Conservation (phyloP, 306 rosid species). For the Rosa chinensis region DNA sequence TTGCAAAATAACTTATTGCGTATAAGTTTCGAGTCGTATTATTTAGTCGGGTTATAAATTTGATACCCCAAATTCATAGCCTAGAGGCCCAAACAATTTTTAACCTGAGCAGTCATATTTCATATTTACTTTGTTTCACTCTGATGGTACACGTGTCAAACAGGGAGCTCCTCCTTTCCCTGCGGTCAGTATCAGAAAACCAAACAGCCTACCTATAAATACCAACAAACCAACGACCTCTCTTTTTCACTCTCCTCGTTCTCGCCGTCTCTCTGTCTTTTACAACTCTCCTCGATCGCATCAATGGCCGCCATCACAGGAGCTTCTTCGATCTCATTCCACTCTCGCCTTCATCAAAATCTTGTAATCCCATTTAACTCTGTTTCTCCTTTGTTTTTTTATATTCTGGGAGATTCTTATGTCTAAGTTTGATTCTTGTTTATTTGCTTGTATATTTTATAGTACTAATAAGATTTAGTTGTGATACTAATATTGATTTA, state of each 20-base stretch:
- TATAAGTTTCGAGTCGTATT: too few species aligned
- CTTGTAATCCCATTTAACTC: slow-evolving; percentile 26
- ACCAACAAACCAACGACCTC: slow-evolving; percentile 5
- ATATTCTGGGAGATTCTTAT: neutral
- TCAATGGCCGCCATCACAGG: slow-evolving; percentile 32
- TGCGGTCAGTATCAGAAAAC: neutral
- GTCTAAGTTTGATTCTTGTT: neutral
- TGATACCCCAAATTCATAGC: too few species aligned
- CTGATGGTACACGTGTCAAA: slow-evolving; percentile 7
- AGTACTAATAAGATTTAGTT: neutral
- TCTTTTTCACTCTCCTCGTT: slow-evolving; percentile 11
- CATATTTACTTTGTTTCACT: neutral
- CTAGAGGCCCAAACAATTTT: neutral
- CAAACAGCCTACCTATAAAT: neutral
- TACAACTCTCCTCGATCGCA: neutral
- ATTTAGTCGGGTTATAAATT: too few species aligned
- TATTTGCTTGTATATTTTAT: neutral
- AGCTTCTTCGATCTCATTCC: slow-evolving; percentile 42
- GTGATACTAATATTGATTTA: neutral
- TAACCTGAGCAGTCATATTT: neutral
- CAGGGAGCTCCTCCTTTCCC: neutral
- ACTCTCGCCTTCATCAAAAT: slow-evolving; percentile 28
- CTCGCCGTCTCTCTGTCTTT: slow-evolving; percentile 25
- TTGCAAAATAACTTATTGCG: too few species aligned
- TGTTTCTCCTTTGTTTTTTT: neutral